Conservation (phyloP, 495 filamentous ascomycete genomes). For the Bacidia rubella region DNA sequence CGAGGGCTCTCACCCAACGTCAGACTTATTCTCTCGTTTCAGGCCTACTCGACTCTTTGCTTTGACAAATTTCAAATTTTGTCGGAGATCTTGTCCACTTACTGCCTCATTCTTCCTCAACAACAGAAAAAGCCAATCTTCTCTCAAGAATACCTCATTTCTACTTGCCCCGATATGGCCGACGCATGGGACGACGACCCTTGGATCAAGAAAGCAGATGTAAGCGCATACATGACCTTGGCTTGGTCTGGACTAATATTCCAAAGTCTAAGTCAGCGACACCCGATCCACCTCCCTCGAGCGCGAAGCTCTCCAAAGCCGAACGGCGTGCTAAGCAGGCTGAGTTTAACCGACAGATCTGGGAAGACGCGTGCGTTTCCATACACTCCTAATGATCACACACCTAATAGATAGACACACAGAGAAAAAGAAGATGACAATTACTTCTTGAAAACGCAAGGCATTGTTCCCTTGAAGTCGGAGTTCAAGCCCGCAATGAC, state of each 20-base stretch:
- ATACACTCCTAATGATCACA: neutral
- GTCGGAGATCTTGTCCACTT: no score
- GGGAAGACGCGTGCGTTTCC: conserved; percentile 67
- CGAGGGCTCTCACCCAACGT: no score
- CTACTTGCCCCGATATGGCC: conserved; percentile 28
- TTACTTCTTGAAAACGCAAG: conserved; percentile 59
- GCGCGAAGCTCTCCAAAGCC: conserved; percentile 49
- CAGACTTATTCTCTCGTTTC: no score
- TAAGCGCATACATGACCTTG: no score
- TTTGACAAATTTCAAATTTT: no score
- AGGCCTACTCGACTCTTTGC: no score
- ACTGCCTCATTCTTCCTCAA: no score
- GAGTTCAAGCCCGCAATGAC: conserved; percentile 77
- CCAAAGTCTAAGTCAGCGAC: conserved; percentile 16
- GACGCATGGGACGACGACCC: conserved; percentile 88
- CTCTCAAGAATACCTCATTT: no score
- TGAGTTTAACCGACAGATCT: conserved; percentile 70
- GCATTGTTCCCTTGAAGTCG: conserved; percentile 55
- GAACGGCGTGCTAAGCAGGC: conserved; percentile 69
- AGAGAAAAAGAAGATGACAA: conserved; percentile 47
- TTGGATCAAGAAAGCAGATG: conserved; percentile 73
- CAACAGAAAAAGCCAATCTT: no score
- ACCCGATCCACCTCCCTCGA: conserved; percentile 12
- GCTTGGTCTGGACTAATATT: no score
- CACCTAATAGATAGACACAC: conserved; percentile 1